A percentile compares a stretch with the other conserved stretches of the same genome.
Conservation (phyloP, 257 asterid species). For the Solanum corneliomulleri region DNA sequence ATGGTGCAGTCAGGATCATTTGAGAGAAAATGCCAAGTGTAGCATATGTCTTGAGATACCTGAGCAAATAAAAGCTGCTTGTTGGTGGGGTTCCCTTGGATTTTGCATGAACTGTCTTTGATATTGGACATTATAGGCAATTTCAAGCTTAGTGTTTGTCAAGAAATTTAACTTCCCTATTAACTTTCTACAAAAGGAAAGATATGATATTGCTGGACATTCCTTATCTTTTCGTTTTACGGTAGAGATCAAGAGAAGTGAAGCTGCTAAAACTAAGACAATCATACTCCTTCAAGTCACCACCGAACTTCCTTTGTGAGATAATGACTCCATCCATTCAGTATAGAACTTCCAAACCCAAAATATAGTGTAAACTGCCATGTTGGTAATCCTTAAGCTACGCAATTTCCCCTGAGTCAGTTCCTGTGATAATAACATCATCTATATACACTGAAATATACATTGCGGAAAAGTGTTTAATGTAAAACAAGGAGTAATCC, state of each 20-base stretch:
- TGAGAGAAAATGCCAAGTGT: neutral
- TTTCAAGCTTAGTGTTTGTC: neutral
- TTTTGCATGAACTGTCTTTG: neutral
- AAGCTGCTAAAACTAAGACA: neutral
- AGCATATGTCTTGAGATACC: neutral
- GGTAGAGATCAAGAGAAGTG: neutral
- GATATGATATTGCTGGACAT: neutral
- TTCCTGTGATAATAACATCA: neutral
- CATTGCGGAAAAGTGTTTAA: neutral
- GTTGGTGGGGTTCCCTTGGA: neutral
- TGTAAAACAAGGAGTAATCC: neutral
- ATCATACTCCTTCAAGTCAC: neutral
- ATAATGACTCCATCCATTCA: neutral
- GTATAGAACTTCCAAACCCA: neutral
- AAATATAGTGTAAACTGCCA: neutral
- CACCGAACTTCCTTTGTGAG: neutral
- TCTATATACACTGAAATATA: neutral
- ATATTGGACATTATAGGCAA: neutral
- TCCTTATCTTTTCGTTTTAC: neutral
- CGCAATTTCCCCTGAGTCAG: neutral
- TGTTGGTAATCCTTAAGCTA: neutral
- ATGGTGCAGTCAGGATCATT: neutral
- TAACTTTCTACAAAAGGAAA: neutral
- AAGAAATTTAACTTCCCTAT: neutral
- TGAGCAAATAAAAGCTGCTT: neutral